Evolutionary conservation across 108 stramenopile genomes (phyloP).

Genomic region (Poteriospumella lacustris): DNA sequence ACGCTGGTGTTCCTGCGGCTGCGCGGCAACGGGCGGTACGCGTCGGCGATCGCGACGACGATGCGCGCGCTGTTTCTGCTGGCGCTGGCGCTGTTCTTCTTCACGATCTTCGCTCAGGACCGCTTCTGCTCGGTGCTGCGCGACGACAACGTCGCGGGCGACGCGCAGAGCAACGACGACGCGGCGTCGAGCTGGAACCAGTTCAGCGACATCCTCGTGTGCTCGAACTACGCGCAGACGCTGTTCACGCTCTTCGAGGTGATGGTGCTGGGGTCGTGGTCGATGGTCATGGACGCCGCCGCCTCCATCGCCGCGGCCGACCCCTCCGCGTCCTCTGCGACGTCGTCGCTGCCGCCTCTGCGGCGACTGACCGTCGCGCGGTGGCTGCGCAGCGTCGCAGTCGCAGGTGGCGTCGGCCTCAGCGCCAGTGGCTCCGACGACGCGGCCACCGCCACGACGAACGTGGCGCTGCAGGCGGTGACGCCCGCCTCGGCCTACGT

Average conservation of each 20-base stretch:
- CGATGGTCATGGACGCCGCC: conserved; percentile 24
- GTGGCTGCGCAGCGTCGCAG: too few species aligned
- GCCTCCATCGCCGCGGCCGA: background rate
- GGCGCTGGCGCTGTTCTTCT: background rate
- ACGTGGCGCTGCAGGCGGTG: too few species aligned
- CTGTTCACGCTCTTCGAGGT: conserved; percentile 26
- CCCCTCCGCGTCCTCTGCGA: too few species aligned
- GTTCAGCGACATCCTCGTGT: background rate
- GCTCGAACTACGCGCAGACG: background rate
- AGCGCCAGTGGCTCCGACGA: too few species aligned
- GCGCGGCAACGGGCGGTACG: background rate
- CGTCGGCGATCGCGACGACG: background rate
- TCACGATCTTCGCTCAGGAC: background rate
- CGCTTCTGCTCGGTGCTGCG: background rate
- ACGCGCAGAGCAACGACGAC: conserved; percentile 11
- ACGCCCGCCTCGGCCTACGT: background rate
- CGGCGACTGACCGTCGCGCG: too few species aligned
- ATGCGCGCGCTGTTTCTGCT: background rate
- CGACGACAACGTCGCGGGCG: background rate
- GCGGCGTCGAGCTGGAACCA: background rate
- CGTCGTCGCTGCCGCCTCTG: too few species aligned
- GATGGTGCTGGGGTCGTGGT: conserved; percentile 2
- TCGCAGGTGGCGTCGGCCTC: too few species aligned
- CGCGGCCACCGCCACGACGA: background rate
- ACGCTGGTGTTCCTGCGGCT: background rate